Evolutionary conservation across 768 basidiomycete species (phyloP), one percentile per base, ranked within the genome.

Genomic region (Pulveroboletus ravenelii): DNA sequence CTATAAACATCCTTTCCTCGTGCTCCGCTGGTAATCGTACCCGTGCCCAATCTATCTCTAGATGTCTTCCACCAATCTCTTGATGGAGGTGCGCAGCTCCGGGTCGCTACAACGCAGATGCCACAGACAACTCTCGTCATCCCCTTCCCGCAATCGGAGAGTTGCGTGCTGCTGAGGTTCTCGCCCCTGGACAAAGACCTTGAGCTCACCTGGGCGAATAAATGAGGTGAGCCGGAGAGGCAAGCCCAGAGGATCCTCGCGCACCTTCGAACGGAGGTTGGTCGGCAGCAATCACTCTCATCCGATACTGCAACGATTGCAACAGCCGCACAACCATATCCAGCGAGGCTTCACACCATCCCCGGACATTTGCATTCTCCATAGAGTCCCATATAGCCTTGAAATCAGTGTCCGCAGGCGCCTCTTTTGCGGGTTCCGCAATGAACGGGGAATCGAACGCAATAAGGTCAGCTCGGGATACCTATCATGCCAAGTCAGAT

Each of bases 101-200:
- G 56, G 60, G 45, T 82, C 76, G 10, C 67, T 71, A 59, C 81
- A 78, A 27, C 84, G 81, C 52, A 88, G 47, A 43, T 81, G 77
- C 86, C 87, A 89, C 41, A 89, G 62, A 60, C 85, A 87, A 27
- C 84, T 78, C 30, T 83, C 82, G 36, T 87, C 87, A 5, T 85
- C 82, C 17, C 77, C 76, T 54, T 80, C 81, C 44, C 74, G 78
- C 41, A 89, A 65, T 31, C 85, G 78, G 30, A 88, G 62, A 12
- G 73, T 71, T 6, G 77, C 78, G 9, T 39, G 39, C 39, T 55
- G 45, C 18, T 44, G 38, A 31, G 54, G 39, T 12, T 55, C 46
- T 48, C 63, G 63, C 23, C 64, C 55, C 25, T 67, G 63, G 18
- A 82, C 68, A 43, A 81, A 58, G 8, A 87, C 71, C 65, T 88